A percentile compares a stretch with the other conserved stretches of the same genome.
Evolutionary conservation across 768 basidiomycete genomes (phyloP).

Genomic region (Leccinum subgranulosum): DNA sequence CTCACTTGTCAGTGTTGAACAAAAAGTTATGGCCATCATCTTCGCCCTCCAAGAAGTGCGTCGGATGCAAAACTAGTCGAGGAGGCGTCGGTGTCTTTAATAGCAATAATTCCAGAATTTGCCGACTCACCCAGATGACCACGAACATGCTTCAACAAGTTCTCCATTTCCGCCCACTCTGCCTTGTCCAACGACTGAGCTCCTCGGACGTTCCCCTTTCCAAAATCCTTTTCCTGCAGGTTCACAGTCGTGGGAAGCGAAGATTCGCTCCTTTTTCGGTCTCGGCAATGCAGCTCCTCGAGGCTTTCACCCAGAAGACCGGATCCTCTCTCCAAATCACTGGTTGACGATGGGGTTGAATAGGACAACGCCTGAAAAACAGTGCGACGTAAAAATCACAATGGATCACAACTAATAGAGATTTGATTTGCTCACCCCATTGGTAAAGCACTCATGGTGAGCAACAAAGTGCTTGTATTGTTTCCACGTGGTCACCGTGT

Average conservation of each 20-base stretch:
- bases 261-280: slow-evolving; percentile 21
- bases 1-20: slow-evolving; percentile 82
- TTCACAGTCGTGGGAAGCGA: slow-evolving; percentile 20
- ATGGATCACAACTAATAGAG: neutral
- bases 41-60: slow-evolving; percentile 89
- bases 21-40: slow-evolving; percentile 90
- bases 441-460: slow-evolving; percentile 72
- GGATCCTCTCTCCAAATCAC: slow-evolving; percentile 48
- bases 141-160: slow-evolving; percentile 64
- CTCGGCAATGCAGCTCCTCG: slow-evolving; percentile 18
- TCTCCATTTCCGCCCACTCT: slow-evolving; percentile 91
- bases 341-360: slow-evolving; percentile 44
- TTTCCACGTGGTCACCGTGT: slow-evolving; percentile 92
- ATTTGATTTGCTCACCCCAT: slow-evolving; percentile 46
- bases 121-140: slow-evolving; percentile 77
- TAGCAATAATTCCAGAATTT: neutral
- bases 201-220: slow-evolving; percentile 39
- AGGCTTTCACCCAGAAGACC: slow-evolving; percentile 10
- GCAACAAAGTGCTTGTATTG: slow-evolving; percentile 85
- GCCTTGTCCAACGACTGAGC: slow-evolving; percentile 75
- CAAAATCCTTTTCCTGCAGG: slow-evolving; percentile 36
- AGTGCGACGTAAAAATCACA: slow-evolving; percentile 3
- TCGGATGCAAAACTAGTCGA: slow-evolving; percentile 77
- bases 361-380: slow-evolving; percentile 38
- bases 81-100: neutral